Evolutionary conservation across 2,329 filamentous ascomycete genomes (phyloP), one percentile per base, ranked within the genome.

Genomic region (Phoma herbarum): DNA sequence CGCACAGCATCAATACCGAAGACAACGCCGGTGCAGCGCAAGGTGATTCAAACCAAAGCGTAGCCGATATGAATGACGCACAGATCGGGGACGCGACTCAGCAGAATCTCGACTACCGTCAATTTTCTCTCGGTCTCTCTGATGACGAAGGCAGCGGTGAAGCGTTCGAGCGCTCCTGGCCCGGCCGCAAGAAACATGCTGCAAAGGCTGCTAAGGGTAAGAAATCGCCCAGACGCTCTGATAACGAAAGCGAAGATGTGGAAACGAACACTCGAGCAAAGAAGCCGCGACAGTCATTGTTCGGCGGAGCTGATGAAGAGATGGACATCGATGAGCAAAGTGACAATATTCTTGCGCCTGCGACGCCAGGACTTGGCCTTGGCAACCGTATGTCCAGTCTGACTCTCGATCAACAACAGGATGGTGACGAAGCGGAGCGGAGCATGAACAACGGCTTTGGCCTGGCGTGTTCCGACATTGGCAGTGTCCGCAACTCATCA

Each of bases 211-310:
- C 37, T 0, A 61, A 48, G 29, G 37, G 23, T 5, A 64, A 62
- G 23, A 63, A 64, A 16, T 64, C 39, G 9, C 59, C 60, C 12
- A 54, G 57, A 25, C 63, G 60, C 11, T 60, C 43, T 9, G 35
- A 44, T 1, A 50, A 57, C 2, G 52, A 51, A 3, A 51, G 46
- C 10, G 26, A 12, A 11, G 53, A 56, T 2, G 37, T 56, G n/a
- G 63, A 57, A 8, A 12, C 42, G 1, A 62, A 26, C 12, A 39
- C 37, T 1, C 53, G 26, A 25, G 20, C 35, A 4, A 72, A 70
- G 44, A 67, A 49, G 41, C 52, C 59, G 4, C 56, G 63, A 3
- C 45, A 45, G 25, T 70, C 65, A 1, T n/a, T 71, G 14, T 71
- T 70, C 37, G 63, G 64, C 8, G 53, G 52, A 9, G 33, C 29